Percentiles rank a stretch among this genome's conserved stretches.
phyloP scores from a whole-genome alignment of 108 stramenopile genomes.

The Cyclotella choctawhatcheeana region DNA sequence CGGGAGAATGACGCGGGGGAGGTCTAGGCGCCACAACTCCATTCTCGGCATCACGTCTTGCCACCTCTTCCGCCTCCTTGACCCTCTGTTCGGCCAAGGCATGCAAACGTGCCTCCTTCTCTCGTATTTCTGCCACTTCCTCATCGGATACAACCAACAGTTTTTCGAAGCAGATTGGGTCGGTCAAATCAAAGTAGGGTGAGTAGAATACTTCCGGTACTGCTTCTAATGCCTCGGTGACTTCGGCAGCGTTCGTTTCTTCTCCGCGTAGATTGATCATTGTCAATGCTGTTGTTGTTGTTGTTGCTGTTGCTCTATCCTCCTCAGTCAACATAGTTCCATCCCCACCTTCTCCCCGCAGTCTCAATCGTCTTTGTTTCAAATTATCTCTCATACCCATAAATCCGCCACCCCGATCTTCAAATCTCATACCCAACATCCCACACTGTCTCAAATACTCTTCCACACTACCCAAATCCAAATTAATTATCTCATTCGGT shows the following conservation, averaged over 20 bases:
- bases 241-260: slow-evolving; percentile 3
- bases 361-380: not conserved
- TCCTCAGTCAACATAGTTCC: not conserved
- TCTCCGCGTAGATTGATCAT: not conserved
- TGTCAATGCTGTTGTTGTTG: not conserved
- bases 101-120: slow-evolving; percentile 46
- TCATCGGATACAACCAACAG: slow-evolving; percentile 58
- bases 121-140: slow-evolving; percentile 49
- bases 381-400: slow-evolving; percentile 27
- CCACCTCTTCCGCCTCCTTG: slow-evolving; percentile 48
- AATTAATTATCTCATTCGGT: slow-evolving; percentile 34
- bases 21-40: slow-evolving; percentile 20
- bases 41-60: slow-evolving; percentile 42
- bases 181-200: slow-evolving; percentile 79
- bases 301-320: slow-evolving; percentile 6
- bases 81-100: slow-evolving; percentile 53
- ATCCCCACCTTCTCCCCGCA: not conserved
- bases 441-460: slow-evolving; percentile 41
- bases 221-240: slow-evolving; percentile 39
- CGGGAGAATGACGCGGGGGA: slow-evolving; percentile 8
- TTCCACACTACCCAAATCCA: slow-evolving; percentile 49
- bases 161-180: slow-evolving; percentile 76
- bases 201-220: slow-evolving; percentile 74
- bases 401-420: slow-evolving; percentile 56
- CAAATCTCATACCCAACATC: slow-evolving; percentile 54